Conservation (phyloP, 805 yeast species). For the Lachancea mirantina region DNA sequence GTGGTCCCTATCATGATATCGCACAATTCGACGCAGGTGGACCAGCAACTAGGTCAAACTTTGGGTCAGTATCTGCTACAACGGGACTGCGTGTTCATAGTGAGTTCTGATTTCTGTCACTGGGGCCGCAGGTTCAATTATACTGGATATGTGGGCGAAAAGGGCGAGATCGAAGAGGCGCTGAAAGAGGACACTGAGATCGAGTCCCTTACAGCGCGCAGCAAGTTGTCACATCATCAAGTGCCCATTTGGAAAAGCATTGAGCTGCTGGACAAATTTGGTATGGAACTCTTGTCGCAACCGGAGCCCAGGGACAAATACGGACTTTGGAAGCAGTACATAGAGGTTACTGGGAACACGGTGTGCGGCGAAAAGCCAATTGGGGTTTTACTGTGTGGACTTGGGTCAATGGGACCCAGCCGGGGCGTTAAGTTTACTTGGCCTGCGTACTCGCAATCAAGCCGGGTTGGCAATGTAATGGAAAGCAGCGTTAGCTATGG, state of each 20-base stretch:
- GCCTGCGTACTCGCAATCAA: conserved; percentile 78
- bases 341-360: conserved; percentile 70
- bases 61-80: conserved; percentile 52
- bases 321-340: conserved; percentile 57
- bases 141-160: conserved; percentile 39
- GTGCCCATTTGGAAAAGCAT: conserved; percentile 65
- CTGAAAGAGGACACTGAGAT: conserved; percentile 31
- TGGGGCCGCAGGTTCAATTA: conserved; percentile 75
- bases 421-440: conserved; percentile 53
- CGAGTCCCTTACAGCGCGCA: conserved; percentile 24
- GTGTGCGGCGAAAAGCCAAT: conserved; percentile 90
- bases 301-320: conserved; percentile 48
- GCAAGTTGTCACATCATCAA: conserved; percentile 24
- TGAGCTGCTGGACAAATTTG: conserved; percentile 61
- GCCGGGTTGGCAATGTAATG: conserved; percentile 35
- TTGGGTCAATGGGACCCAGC: conserved; percentile 15
- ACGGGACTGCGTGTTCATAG: conserved; percentile 53
- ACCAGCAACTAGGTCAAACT: conserved; percentile 38
- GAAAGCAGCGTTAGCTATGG: conserved; percentile 93
- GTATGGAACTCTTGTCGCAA: conserved; percentile 44
- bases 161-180: conserved; percentile 21
- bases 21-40: conserved; percentile 42
- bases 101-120: conserved; percentile 92
- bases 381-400: conserved; percentile 51
- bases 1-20: conserved; percentile 81